These are phyloP conservation scores for Colletotrichum agaves DNA, from an alignment of 2,329 filamentous ascomycete species.

Conservation along the genomic window DNA sequence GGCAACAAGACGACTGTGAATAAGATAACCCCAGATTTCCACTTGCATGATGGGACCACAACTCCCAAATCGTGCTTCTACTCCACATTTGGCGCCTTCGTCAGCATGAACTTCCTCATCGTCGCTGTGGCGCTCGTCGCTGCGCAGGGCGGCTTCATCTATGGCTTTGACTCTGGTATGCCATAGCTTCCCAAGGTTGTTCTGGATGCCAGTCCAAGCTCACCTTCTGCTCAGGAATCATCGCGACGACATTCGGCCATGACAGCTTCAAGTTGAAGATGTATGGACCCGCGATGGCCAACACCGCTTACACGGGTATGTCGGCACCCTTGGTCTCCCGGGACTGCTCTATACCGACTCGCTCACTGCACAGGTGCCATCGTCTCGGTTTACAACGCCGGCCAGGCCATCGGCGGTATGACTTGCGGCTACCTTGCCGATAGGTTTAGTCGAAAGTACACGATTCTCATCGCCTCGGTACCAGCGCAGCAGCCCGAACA, in stretches of 20 bases:
- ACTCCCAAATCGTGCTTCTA: not conserved
- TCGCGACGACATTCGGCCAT: slow-evolving; percentile 48
- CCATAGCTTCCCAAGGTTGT: not conserved
- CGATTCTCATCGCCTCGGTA: slow-evolving; percentile 44
- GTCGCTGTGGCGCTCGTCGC: slow-evolving; percentile 39
- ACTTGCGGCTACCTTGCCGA: slow-evolving; percentile 47
- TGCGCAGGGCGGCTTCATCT: slow-evolving; percentile 41
- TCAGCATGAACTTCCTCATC: slow-evolving; percentile 35
- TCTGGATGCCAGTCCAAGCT: not conserved
- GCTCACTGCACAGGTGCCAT: slow-evolving; percentile 40
- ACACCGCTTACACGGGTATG: slow-evolving; percentile 41
- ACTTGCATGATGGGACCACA: not conserved
- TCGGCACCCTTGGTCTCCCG: not conserved
- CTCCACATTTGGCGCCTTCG: not conserved
- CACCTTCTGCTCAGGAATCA: slow-evolving; percentile 42
- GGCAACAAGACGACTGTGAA: not conserved
- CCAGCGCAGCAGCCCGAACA: no score
- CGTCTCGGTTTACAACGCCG: slow-evolving; percentile 48
- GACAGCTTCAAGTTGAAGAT: slow-evolving; percentile 46
- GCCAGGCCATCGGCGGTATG: slow-evolving; percentile 45
- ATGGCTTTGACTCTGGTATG: slow-evolving; percentile 31
- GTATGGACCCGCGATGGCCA: slow-evolving; percentile 42
- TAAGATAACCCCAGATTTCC: slow-evolving; percentile 13
- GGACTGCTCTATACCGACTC: not conserved
- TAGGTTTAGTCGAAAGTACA: slow-evolving; percentile 48